phyloP scores from a whole-genome alignment of 2,329 filamentous ascomycete genomes.

The Alternaria postmessia region DNA sequence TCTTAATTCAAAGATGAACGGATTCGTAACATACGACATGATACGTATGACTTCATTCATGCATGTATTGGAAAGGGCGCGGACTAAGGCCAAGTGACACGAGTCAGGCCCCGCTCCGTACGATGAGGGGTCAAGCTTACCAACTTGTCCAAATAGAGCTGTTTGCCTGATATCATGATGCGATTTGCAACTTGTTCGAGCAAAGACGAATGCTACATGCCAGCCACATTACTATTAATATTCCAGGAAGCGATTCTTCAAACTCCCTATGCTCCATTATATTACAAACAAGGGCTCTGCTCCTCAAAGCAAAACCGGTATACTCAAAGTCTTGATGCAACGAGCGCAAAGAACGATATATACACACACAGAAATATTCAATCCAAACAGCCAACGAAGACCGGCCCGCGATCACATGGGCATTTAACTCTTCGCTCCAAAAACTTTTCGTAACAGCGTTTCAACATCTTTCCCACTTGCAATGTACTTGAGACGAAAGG shows the following conservation, averaged over 20 bases:
- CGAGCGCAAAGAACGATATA: constrained; percentile 15
- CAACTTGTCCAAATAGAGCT: neutral
- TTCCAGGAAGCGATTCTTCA: constrained; percentile 1
- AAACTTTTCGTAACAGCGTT: constrained; percentile 15
- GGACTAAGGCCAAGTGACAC: neutral
- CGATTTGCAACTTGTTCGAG: neutral
- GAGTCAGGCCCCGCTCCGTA: neutral
- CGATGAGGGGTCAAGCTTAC: neutral
- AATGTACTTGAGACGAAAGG: neutral
- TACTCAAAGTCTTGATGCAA: constrained; percentile 16
- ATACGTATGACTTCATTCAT: neutral
- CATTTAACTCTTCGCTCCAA: neutral
- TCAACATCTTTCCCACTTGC: neutral
- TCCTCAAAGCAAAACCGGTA: neutral
- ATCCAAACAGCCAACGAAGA: neutral
- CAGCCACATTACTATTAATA: constrained; percentile 5
- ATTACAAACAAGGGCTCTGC: constrained; percentile 12
- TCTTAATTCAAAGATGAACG: neutral
- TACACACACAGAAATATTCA: constrained; percentile 13
- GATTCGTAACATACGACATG: too few species aligned
- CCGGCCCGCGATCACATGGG: constrained; percentile 15
- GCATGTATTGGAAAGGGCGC: neutral
- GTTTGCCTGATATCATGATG: neutral
- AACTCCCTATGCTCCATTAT: neutral
- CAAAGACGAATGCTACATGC: neutral